A percentile compares a stretch with the other conserved stretches of the same genome.
Evolutionary conservation across 1,139 yeast species (phyloP).

Genomic region (Debaryomyces psychrophilus): DNA sequence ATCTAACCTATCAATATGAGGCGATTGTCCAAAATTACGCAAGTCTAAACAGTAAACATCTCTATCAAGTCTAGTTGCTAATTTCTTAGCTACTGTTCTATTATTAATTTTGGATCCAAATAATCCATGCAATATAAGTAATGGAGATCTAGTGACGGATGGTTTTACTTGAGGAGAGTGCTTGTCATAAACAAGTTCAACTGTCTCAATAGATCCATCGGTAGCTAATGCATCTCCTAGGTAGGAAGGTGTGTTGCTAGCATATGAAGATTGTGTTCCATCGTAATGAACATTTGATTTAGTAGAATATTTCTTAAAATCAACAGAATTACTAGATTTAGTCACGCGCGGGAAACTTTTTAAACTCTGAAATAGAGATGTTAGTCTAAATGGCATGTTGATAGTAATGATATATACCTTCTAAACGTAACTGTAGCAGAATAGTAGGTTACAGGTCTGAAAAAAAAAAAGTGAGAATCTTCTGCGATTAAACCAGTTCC

Average conservation of each 20-base stretch:
- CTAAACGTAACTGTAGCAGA: neutral
- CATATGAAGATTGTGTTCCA: constrained; percentile 9
- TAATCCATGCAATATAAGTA: constrained; percentile 83
- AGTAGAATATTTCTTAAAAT: constrained; percentile 1
- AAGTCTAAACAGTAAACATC: constrained; percentile 75
- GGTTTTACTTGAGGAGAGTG: constrained; percentile 27
- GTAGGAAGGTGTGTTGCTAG: constrained; percentile 14
- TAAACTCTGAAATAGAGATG: neutral
- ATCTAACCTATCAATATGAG: constrained; percentile 69
- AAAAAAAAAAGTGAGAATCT: neutral
- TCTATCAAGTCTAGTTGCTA: constrained; percentile 45
- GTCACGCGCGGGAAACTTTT: neutral
- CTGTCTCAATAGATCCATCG: constrained; percentile 30
- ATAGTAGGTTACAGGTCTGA: neutral
- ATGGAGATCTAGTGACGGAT: constrained; percentile 45
- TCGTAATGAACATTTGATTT: constrained; percentile 8
- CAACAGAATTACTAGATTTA: neutral
- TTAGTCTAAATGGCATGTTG: neutral
- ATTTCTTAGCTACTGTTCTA: constrained; percentile 65
- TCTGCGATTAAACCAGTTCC: neutral
- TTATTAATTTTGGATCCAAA: constrained; percentile 85
- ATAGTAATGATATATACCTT: neutral
- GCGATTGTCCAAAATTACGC: constrained; percentile 92
- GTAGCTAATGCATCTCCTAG: constrained; percentile 30
- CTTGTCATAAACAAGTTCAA: constrained; percentile 33